Conservation (phyloP, 192 early-diverging fungal species). For the Coemansia erecta region DNA sequence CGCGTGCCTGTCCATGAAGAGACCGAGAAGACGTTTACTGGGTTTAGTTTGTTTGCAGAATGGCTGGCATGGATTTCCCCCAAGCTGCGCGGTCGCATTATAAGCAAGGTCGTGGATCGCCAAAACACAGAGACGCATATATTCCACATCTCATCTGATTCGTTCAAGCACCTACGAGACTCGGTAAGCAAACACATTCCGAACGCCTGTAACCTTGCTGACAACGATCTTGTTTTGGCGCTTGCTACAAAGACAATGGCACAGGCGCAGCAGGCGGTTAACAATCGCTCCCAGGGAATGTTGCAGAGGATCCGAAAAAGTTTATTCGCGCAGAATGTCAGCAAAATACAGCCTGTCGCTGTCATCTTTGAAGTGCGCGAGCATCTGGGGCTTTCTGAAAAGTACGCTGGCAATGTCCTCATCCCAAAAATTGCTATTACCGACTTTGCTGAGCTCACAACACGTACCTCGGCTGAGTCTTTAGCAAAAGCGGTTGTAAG, state of each 20-base stretch:
- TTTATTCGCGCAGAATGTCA: too few species aligned
- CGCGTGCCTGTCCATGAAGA: constrained; percentile 24
- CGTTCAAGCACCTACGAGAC: constrained; percentile 20
- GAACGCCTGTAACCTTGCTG: constrained; percentile 7
- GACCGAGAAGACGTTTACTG: constrained; percentile 23
- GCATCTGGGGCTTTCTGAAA: constrained; percentile 11
- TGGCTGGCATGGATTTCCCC: constrained; percentile 47
- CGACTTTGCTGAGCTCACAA: constrained; percentile 16
- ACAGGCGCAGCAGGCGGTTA: constrained; percentile 26
- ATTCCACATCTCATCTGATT: constrained; percentile 37
- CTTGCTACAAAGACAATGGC: constrained; percentile 34
- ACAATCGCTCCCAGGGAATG: background rate
- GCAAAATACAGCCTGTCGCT: constrained; percentile 13
- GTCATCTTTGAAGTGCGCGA: constrained; percentile 32
- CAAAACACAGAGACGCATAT: constrained; percentile 38
- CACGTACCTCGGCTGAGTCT: constrained; percentile 23
- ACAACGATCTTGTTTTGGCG: constrained; percentile 31
- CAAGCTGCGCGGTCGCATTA: constrained; percentile 24
- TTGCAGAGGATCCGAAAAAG: background rate
- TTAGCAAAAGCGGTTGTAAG: constrained; percentile 16
- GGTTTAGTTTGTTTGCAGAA: constrained; percentile 24
- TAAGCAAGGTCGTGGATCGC: constrained; percentile 23
- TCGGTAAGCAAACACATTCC: constrained; percentile 16
- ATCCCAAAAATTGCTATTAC: constrained; percentile 26
- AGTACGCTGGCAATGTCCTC: constrained; percentile 34